Evolutionary conservation across 257 asterid species (phyloP).

Genomic region (Ligustrum vulgare): DNA sequence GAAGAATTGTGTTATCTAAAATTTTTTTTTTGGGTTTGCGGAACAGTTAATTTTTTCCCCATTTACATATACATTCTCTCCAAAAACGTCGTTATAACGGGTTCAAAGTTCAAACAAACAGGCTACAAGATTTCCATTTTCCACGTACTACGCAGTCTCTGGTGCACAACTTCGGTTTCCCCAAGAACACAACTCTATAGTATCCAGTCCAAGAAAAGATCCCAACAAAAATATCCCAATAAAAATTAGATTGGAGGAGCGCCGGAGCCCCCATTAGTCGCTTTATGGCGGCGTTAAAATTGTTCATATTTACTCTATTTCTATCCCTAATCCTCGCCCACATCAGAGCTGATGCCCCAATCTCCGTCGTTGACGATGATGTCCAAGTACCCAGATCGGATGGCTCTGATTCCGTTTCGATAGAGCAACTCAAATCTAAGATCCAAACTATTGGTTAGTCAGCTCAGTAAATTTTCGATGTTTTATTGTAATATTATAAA

Average conservation of each 20-base stretch:
- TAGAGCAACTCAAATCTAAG: constrained; percentile 58
- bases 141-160: not conserved
- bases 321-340: constrained; percentile 33
- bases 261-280: constrained; percentile 42
- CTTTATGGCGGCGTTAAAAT: constrained; percentile 42
- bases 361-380: constrained; percentile 35
- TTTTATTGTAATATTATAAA: constrained; percentile 10
- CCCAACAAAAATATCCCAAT: not conserved
- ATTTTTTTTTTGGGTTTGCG: no score
- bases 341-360: constrained; percentile 43
- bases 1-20: no score
- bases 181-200: not conserved
- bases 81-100: no score
- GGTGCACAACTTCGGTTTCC: constrained; percentile 32
- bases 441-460: constrained; percentile 70
- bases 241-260: constrained; percentile 34
- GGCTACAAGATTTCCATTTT: no score
- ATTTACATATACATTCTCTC: no score
- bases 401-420: constrained; percentile 37
- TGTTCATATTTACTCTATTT: constrained; percentile 28
- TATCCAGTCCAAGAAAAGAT: not conserved
- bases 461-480: constrained; percentile 4
- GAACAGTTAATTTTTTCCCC: no score
- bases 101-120: no score
- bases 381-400: constrained; percentile 44